phyloP scores from a whole-genome alignment of 495 filamentous ascomycete species.

The Evernia prunastri region DNA sequence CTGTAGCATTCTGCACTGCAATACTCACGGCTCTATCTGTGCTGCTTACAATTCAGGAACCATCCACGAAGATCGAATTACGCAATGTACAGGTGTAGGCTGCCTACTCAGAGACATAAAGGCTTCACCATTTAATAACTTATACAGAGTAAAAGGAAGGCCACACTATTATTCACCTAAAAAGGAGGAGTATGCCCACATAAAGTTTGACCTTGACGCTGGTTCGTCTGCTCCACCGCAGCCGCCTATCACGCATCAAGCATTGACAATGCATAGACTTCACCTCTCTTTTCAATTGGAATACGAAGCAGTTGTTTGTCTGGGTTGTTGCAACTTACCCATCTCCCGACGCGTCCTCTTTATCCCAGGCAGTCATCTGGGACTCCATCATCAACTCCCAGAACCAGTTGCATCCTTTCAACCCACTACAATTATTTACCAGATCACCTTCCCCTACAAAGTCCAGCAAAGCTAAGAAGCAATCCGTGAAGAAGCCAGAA shows the following conservation, averaged over 20 bases:
- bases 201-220: conserved; percentile 84
- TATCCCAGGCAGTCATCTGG: conserved; percentile 82
- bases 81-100: conserved; percentile 83
- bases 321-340: conserved; percentile 89
- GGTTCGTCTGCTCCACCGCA: conserved; percentile 35
- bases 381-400: conserved; percentile 79
- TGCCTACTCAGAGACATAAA: conserved; percentile 1
- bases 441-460: conserved; percentile 23
- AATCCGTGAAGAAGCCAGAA: conserved; percentile 21
- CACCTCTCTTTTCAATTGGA: conserved; percentile 93
- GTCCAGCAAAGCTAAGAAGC: conserved; percentile 26
- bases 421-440: conserved; percentile 29
- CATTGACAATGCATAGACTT: conserved; percentile 52
- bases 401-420: conserved; percentile 45
- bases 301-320: conserved; percentile 98
- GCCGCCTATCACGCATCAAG: too few species aligned
- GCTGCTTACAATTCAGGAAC: conserved; percentile 61
- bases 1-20: conserved; percentile 76
- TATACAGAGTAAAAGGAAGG: conserved; percentile 67
- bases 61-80: conserved; percentile 57
- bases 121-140: conserved; percentile 12
- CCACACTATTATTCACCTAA: conserved; percentile 91
- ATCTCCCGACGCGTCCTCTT: conserved; percentile 36
- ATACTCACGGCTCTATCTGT: conserved; percentile 72
- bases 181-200: conserved; percentile 88